A percentile compares a stretch with the other conserved stretches of the same genome.
Conservation (phyloP, 495 filamentous ascomycete genomes). For the Penicillium crystallinum region DNA sequence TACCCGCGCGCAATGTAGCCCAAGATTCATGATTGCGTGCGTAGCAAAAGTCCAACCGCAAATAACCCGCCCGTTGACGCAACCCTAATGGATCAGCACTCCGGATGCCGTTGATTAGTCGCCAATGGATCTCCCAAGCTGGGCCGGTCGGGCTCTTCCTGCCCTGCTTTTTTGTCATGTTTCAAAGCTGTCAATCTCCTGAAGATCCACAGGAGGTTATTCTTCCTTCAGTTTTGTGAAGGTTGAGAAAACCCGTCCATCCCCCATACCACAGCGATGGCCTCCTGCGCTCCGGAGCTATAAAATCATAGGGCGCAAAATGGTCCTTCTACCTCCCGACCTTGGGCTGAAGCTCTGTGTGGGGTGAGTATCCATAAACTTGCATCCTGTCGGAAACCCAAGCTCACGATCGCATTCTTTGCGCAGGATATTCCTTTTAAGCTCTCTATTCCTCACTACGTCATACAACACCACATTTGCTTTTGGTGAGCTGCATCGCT, state of each 20-base stretch:
- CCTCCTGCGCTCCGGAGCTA: neutral
- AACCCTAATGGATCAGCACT: constrained; percentile 19
- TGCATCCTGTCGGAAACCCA: neutral
- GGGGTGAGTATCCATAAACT: constrained; percentile 26
- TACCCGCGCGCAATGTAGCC: no score
- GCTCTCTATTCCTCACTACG: constrained; percentile 30
- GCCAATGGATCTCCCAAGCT: neutral
- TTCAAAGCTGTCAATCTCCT: constrained; percentile 20
- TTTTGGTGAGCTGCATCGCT: constrained; percentile 33
- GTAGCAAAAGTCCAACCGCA: neutral
- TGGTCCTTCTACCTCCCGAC: constrained; percentile 33
- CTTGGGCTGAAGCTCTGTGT: constrained; percentile 33
- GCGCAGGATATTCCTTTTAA: constrained; percentile 32
- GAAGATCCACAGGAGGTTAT: constrained; percentile 13
- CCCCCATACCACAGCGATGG: constrained; percentile 13
- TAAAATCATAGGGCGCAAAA: constrained; percentile 16
- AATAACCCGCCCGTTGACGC: constrained; percentile 17
- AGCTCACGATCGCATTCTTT: constrained; percentile 9
- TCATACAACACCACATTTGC: constrained; percentile 37
- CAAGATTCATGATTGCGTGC: constrained; percentile 16
- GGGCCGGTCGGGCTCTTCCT: neutral
- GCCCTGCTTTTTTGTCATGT: constrained; percentile 7
- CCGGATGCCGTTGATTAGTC: constrained; percentile 11
- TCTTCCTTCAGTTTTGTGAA: constrained; percentile 4
- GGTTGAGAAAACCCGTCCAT: neutral